Percentiles rank a stretch among this genome's conserved stretches.
Evolutionary conservation across 768 basidiomycete genomes (phyloP).

Genomic region (Asterophora lycoperdoides): DNA sequence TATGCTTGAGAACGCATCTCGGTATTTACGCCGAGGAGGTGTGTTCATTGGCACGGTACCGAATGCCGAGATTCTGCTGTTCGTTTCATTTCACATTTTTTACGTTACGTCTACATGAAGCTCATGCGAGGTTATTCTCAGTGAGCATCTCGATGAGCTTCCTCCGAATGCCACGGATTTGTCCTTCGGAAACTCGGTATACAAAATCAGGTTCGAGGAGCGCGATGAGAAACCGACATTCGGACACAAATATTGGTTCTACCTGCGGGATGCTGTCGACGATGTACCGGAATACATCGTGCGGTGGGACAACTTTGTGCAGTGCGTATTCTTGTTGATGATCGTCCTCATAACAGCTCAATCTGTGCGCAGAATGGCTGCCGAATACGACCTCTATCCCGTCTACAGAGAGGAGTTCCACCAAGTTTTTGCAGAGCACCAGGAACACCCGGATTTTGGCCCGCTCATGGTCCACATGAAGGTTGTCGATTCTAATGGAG

Average conservation of each 20-base stretch:
- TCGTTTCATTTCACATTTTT: conserved; percentile 29
- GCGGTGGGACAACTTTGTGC: conserved; percentile 88
- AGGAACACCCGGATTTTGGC: conserved; percentile 73
- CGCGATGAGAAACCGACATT: conserved; percentile 59
- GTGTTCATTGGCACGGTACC: conserved; percentile 97
- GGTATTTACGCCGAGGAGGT: conserved; percentile 78
- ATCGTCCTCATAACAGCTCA: neutral
- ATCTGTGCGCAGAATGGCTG: conserved; percentile 58
- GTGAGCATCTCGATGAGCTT: conserved; percentile 66
- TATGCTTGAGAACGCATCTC: conserved; percentile 89
- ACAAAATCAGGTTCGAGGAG: conserved; percentile 82
- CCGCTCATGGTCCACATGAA: conserved; percentile 87
- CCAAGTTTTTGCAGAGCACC: conserved; percentile 79
- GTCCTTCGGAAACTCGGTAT: conserved; percentile 88
- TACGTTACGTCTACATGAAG: neutral
- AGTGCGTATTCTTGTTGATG: conserved; percentile 55
- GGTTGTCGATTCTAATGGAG: conserved; percentile 81
- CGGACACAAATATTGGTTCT: conserved; percentile 94
- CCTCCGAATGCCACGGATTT: conserved; percentile 65
- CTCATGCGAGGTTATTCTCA: conserved; percentile 25
- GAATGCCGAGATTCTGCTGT: conserved; percentile 82
- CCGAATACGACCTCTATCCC: conserved; percentile 69
- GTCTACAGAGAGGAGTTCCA: conserved; percentile 89
- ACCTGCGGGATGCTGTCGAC: conserved; percentile 90
- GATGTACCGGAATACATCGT: conserved; percentile 97